Evolutionary conservation across 257 asterid genomes (phyloP).

Genomic region (Solanum acaule): DNA sequence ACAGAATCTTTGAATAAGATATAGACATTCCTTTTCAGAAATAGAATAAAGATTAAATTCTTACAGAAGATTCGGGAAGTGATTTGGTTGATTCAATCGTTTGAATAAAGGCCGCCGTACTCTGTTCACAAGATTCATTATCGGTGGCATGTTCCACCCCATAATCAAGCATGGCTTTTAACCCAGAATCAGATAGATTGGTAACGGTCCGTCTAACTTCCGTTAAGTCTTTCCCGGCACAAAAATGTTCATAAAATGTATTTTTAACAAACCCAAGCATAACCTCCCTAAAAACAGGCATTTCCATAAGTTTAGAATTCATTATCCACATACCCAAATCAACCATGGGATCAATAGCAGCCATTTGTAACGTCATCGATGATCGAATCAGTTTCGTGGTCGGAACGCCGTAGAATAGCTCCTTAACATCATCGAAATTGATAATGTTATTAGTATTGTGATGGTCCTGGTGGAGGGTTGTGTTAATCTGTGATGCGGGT

Average conservation of each 20-base stretch:
- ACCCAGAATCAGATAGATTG: constrained; percentile 37
- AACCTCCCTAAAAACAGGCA: constrained; percentile 20
- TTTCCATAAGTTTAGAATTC: constrained; percentile 36
- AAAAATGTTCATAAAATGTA: constrained; percentile 61
- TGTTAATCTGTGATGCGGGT: not conserved
- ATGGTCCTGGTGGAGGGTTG: not conserved
- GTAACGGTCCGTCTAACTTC: constrained; percentile 33
- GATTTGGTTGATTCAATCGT: constrained; percentile 37
- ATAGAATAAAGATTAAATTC: not conserved
- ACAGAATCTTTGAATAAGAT: not conserved
- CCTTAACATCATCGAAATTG: constrained; percentile 24
- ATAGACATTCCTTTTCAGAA: not conserved
- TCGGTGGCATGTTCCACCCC: constrained; percentile 69
- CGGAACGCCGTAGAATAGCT: constrained; percentile 35
- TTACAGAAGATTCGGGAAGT: constrained; percentile 33
- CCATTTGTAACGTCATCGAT: constrained; percentile 26
- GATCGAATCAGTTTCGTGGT: constrained; percentile 45
- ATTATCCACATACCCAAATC: constrained; percentile 43
- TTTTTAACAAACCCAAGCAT: constrained; percentile 23
- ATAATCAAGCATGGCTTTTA: constrained; percentile 75
- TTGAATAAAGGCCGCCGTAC: constrained; percentile 28
- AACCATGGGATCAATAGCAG: constrained; percentile 37
- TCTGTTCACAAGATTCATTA: constrained; percentile 45
- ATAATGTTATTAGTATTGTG: not conserved
- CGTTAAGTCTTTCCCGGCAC: constrained; percentile 52